A percentile compares a stretch with the other conserved stretches of the same genome.
phyloP scores from a whole-genome alignment of 768 basidiomycete species.

The Psilocybe sp. region DNA sequence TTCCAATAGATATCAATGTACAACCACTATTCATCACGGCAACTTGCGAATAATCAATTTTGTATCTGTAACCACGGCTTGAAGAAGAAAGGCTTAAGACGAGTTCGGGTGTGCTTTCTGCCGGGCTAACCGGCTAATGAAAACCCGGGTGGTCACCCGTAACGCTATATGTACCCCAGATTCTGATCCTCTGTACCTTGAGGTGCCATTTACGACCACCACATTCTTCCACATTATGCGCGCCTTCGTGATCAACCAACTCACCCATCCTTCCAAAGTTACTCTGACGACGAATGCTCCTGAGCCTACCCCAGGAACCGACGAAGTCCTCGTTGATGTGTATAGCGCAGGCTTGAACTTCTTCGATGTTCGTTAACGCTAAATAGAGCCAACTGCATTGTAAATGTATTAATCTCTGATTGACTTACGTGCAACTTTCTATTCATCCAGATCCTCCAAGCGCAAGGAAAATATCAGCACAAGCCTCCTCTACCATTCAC shows the following conservation, averaged over 20 bases:
- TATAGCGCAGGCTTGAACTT: constrained; percentile 77
- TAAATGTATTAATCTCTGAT: no score
- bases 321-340: constrained; percentile 72
- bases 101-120: neutral
- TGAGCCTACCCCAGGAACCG: constrained; percentile 48
- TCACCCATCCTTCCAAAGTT: constrained; percentile 67
- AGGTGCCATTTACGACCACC: constrained; percentile 1
- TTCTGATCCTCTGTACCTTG: neutral
- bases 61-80: no score
- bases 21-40: constrained; percentile 10
- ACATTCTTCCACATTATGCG: constrained; percentile 50
- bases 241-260: constrained; percentile 71
- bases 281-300: constrained; percentile 49
- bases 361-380: constrained; percentile 48
- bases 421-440: neutral
- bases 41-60: no score
- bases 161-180: neutral
- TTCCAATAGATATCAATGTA: constrained; percentile 14
- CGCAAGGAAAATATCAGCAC: constrained; percentile 85
- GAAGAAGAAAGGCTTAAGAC: no score
- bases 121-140: neutral
- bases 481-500: constrained; percentile 85
- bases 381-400: no score
- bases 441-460: constrained; percentile 65
- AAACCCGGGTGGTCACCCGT: constrained; percentile 1